A percentile compares a stretch with the other conserved stretches of the same genome.
Conservation (phyloP, 192 early-diverging fungal genomes). For the Diversispora epigaea region DNA sequence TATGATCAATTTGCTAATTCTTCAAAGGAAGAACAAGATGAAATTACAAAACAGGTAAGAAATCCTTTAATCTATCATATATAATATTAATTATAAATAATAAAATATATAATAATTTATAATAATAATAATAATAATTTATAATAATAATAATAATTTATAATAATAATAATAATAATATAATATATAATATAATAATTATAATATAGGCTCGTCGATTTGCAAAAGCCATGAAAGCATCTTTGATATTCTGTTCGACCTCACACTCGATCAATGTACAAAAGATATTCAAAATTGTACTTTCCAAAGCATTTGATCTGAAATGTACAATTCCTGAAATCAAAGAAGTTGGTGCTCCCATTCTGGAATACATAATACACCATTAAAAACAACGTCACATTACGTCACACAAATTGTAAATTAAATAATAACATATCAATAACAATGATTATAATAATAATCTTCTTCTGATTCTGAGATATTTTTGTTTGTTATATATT, state of each 20-base stretch:
- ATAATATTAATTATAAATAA: too few relatives aligned
- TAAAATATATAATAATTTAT: too few relatives aligned
- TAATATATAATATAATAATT: background rate
- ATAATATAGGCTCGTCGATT: conserved; percentile 70
- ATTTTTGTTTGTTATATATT: too few relatives aligned
- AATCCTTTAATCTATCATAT: conserved; percentile 5
- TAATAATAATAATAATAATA: too few relatives aligned
- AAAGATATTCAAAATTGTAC: conserved; percentile 95
- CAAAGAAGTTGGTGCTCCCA: conserved; percentile 85
- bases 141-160: too few relatives aligned
- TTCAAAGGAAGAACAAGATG: conserved; percentile 85
- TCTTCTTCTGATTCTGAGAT: too few relatives aligned
- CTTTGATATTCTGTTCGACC: conserved; percentile 93
- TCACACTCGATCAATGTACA: conserved; percentile 94
- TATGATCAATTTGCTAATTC: conserved; percentile 90
- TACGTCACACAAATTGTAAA: background rate
- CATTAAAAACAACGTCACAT: background rate
- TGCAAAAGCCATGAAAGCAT: conserved; percentile 91
- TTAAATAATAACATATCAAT: background rate
- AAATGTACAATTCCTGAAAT: conserved; percentile 93
- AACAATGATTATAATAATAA: background rate
- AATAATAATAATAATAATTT: too few relatives aligned
- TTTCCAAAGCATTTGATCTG: conserved; percentile 91
- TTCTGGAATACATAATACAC: conserved; percentile 70
- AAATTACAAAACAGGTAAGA: conserved; percentile 84